Evolutionary conservation across 2,329 filamentous ascomycete genomes (phyloP).

Genomic region (Biscogniauxia marginata): DNA sequence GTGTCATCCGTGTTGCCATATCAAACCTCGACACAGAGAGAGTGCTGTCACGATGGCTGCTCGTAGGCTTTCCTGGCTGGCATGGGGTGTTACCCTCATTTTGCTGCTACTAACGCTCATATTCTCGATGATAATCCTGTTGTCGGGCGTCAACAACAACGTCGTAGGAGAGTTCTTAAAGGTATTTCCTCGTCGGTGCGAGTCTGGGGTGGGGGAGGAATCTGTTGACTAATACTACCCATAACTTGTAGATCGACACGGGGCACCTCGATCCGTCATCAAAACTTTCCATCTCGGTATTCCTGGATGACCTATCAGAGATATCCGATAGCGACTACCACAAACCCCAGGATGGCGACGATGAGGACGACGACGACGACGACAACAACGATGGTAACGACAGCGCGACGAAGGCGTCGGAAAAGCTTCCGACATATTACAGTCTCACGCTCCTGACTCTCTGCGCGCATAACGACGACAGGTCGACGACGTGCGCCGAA

Average conservation of each 20-base stretch:
- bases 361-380: background rate
- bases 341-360: background rate
- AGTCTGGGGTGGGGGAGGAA: background rate
- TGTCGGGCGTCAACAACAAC: conserved; percentile 28
- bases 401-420: conserved; percentile 25
- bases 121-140: conserved; percentile 28
- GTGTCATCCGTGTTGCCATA: background rate
- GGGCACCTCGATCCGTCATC: conserved; percentile 29
- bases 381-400: background rate
- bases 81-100: conserved; percentile 17
- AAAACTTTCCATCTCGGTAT: conserved; percentile 31
- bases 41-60: background rate
- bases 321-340: conserved; percentile 31
- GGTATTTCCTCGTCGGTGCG: conserved; percentile 24
- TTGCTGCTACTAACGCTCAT: conserved; percentile 25
- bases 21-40: background rate
- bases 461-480: conserved; percentile 27
- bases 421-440: conserved; percentile 28
- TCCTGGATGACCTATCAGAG: conserved; percentile 33
- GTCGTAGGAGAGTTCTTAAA: conserved; percentile 35
- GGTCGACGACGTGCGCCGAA: conserved; percentile 24
- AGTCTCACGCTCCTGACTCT: conserved; percentile 34
- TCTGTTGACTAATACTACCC: conserved; percentile 1
- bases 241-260: conserved; percentile 31
- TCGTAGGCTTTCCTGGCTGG: background rate